Percentiles rank a stretch among this genome's conserved stretches.
These are phyloP conservation scores for Pseudogymnoascus sp. DNA, from an alignment of 2,329 filamentous ascomycete species.

Conservation along the genomic window DNA sequence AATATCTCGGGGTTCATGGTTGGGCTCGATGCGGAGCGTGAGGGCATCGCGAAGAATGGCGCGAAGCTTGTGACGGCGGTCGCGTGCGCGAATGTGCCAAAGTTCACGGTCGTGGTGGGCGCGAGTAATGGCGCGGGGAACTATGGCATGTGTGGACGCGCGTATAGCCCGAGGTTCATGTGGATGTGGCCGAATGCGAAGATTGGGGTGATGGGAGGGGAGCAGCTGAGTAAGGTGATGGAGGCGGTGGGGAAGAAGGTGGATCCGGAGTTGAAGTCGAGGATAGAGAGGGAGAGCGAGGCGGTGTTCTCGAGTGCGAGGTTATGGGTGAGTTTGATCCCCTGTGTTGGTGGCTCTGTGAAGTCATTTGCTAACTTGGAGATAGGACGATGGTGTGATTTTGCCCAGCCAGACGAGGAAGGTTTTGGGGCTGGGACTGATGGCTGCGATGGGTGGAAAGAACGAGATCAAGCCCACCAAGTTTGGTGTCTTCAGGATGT, in stretches of 20 bases:
- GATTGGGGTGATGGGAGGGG: conserved; percentile 85
- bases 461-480: conserved; percentile 56
- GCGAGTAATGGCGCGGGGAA: conserved; percentile 90
- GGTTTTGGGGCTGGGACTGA: conserved; percentile 65
- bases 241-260: conserved; percentile 79
- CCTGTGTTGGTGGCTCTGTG: conserved; percentile 40
- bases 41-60: conserved; percentile 95
- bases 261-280: conserved; percentile 70
- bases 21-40: conserved; percentile 80
- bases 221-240: conserved; percentile 91
- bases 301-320: conserved; percentile 81
- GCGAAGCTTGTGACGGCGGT: conserved; percentile 95
- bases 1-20: conserved; percentile 99
- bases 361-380: conserved; percentile 10
- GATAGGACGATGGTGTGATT: conserved; percentile 69
- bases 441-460: conserved; percentile 62
- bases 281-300: conserved; percentile 87
- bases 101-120: conserved; percentile 95
- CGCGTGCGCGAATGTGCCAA: conserved; percentile 87
- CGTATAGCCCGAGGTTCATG: conserved; percentile 83
- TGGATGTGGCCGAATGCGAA: conserved; percentile 99
- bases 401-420: conserved; percentile 67
- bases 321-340: conserved; percentile 58
- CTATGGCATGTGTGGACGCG: conserved; percentile 96
- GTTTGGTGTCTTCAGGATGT: conserved; percentile 83